Evolutionary conservation across 176 grass and related monocot species (phyloP).

Genomic region (Avena insularis): DNA sequence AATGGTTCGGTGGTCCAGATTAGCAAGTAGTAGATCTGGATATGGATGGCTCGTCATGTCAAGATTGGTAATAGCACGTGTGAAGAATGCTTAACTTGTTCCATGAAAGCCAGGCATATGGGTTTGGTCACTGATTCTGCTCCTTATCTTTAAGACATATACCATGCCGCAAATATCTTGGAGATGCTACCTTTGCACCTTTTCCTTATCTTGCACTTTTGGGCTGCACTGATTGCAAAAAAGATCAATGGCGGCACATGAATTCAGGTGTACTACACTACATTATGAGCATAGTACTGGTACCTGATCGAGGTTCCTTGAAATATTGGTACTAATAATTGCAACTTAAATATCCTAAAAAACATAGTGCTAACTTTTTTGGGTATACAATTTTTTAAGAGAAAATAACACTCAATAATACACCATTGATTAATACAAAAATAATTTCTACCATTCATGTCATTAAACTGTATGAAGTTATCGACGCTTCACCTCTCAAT

Average conservation of each 20-base stretch:
- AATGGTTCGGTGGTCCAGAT: too few relatives aligned
- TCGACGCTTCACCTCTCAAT: too few relatives aligned
- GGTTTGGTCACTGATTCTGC: slow-evolving; percentile 31
- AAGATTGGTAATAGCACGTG: slow-evolving; percentile 28
- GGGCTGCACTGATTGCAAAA: slow-evolving; percentile 18
- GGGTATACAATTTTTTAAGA: too few relatives aligned
- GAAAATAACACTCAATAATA: too few relatives aligned
- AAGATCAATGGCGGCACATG: not conserved
- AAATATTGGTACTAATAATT: too few relatives aligned
- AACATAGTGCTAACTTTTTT: too few relatives aligned
- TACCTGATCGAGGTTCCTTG: not conserved
- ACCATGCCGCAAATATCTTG: slow-evolving; percentile 34
- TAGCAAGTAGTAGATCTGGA: not conserved
- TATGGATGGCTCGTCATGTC: not conserved
- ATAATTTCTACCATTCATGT: too few relatives aligned
- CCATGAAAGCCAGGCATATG: slow-evolving; percentile 39
- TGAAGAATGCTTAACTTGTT: slow-evolving; percentile 39
- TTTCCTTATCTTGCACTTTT: slow-evolving; percentile 26
- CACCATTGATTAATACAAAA: too few relatives aligned
- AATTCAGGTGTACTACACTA: not conserved
- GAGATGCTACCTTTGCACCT: slow-evolving; percentile 13
- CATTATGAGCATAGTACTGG: too few relatives aligned
- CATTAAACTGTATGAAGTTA: too few relatives aligned
- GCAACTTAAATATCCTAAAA: slow-evolving; percentile 26
- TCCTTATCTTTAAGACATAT: not conserved